Conservation (phyloP, 108 stramenopile genomes). For the Conticribra weissflogii region DNA sequence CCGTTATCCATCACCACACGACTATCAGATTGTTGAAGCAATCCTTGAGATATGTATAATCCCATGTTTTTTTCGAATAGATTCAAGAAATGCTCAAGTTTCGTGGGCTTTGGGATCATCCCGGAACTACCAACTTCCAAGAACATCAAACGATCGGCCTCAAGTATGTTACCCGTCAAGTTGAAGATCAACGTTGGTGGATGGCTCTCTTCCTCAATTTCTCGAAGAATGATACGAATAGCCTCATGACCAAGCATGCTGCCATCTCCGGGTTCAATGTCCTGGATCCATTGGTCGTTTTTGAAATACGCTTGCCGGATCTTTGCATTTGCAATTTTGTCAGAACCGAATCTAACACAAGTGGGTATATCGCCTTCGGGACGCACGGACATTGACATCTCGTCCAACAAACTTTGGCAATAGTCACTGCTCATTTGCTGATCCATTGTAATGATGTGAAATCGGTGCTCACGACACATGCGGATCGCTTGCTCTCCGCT, state of each 20-base stretch:
- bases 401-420: conserved; percentile 35
- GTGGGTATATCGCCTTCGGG: conserved; percentile 19
- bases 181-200: conserved; percentile 42
- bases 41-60: conserved; percentile 32
- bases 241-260: conserved; percentile 36
- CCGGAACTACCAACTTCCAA: conserved; percentile 39
- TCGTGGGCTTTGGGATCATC: conserved; percentile 47
- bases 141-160: conserved; percentile 42
- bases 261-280: conserved; percentile 40
- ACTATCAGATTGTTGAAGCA: conserved; percentile 27
- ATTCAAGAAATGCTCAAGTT: conserved; percentile 40
- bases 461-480: conserved; percentile 34
- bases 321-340: conserved; percentile 31
- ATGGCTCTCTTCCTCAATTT: conserved; percentile 15
- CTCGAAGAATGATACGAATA: conserved; percentile 32
- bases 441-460: conserved; percentile 54
- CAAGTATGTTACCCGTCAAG: conserved; percentile 47
- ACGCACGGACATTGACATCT: conserved; percentile 12
- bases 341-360: conserved; percentile 28
- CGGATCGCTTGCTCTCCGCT: conserved; percentile 45
- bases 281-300: conserved; percentile 35
- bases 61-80: conserved; percentile 42
- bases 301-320: conserved; percentile 46
- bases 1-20: conserved; percentile 40
- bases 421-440: conserved; percentile 40